Base-by-base conservation (phyloP, 106 monocot species). In the Apostasia shenzhenica region DNA sequence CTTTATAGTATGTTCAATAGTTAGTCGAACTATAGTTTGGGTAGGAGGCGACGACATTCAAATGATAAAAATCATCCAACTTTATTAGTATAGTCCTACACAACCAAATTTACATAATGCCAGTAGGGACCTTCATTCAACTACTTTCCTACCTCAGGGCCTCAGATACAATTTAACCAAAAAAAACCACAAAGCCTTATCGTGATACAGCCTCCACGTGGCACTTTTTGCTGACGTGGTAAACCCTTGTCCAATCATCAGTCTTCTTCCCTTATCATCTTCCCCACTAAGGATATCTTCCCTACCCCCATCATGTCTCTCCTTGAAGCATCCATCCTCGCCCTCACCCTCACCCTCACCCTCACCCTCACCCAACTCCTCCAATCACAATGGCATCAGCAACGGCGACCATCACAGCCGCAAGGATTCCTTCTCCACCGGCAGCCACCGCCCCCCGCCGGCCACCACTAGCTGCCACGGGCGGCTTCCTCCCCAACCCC, bases 301-400 rank as follows among this genome's bases (percentile, higher is more conserved):
- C 51, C 51, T 7, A 2, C 10, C 5, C 51, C 59, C 59, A 26
- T 26, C 6, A 5, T 40, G 6, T 26, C 14, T 40, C 40, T 40
- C 59, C 8, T 8, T 40, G 9, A 38, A 59, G 59, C 59, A 59
- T 41, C 41, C 8, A 38, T 40, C 40, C 6, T 59, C 3, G 1
- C 41, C 41, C 37, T 45, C 9, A 44, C 62, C 3, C 13, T 11
- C 3, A n/a, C 3, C 13, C 44, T n/a, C n/a, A n/a, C 41, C 41
- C 37, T 45, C 9, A 44, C 62, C 3, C 13, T 11, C 3, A n/a
- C 3, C 13, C 44, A 45, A 45, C 5, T n/a, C 45, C 13, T 45
- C 45, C 62, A 26, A 26, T 26, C 26, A 26, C 6, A 62, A 62
- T 62, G 62, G 62, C 62, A 44, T 62, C 62, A 3, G 62, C 62